These are phyloP conservation scores for Bothriochloa decipiens DNA, from an alignment of 176 grass and related monocot species.

Conservation along the genomic window DNA sequence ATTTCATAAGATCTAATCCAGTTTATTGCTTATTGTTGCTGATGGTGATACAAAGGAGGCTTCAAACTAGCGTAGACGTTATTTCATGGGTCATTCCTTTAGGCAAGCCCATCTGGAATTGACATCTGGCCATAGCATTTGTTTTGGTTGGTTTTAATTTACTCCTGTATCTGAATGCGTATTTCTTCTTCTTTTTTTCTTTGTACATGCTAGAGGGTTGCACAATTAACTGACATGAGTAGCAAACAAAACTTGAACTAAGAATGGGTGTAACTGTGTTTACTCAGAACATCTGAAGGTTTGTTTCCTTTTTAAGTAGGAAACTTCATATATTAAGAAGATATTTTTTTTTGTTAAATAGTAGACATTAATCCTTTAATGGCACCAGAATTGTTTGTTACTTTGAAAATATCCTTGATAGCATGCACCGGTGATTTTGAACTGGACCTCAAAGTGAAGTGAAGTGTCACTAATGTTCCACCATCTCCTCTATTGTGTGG, in stretches of 20 bases:
- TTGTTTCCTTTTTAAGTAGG: constrained; percentile 17
- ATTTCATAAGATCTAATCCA: constrained; percentile 6
- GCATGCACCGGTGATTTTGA: not conserved
- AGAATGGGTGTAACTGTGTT: not conserved
- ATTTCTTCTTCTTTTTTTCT: not conserved
- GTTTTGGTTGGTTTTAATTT: not conserved
- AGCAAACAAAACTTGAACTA: not conserved
- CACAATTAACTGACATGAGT: not conserved
- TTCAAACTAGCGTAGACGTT: constrained; percentile 2
- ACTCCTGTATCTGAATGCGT: not conserved
- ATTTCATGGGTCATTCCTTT: constrained; percentile 41
- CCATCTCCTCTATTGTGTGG: too few species aligned
- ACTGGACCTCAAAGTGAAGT: not conserved
- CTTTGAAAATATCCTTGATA: not conserved
- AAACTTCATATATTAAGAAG: not conserved
- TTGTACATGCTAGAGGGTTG: not conserved
- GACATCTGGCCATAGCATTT: not conserved
- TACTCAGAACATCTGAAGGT: not conserved
- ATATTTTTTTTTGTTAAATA: not conserved
- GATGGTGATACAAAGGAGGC: not conserved
- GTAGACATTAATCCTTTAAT: not conserved
- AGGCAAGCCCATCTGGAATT: not conserved
- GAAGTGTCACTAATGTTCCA: not conserved
- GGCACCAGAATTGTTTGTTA: not conserved
- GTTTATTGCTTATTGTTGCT: not conserved